Evolutionary conservation across 345 rosid species (phyloP).

Genomic region (Conringia planisiliqua): DNA sequence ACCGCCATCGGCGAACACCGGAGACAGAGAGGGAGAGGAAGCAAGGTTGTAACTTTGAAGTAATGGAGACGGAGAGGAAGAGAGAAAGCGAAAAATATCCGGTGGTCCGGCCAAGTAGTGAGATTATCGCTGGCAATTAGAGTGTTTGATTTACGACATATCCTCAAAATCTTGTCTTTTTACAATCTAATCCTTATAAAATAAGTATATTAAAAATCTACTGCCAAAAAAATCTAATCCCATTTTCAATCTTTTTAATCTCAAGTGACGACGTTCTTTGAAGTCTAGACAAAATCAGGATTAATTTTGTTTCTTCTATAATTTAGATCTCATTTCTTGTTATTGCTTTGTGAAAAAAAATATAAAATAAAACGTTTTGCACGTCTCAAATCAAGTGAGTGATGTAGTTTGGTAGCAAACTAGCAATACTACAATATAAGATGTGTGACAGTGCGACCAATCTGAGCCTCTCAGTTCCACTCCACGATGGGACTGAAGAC

Average conservation of each 20-base stretch:
- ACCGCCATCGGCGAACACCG: conserved; percentile 53
- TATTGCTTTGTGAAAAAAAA: not conserved
- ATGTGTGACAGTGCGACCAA: not conserved
- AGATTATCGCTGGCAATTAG: not conserved
- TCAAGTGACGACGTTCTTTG: not conserved
- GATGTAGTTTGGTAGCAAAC: conserved; percentile 13
- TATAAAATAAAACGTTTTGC: conserved; percentile 4
- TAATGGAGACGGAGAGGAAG: not conserved
- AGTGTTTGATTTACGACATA: conserved; percentile 1
- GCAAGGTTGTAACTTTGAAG: not conserved
- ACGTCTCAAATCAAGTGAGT: not conserved
- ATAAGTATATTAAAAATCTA: not conserved
- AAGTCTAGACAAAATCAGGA: not conserved
- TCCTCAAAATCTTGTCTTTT: not conserved
- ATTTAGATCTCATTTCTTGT: not conserved
- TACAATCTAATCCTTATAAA: not conserved
- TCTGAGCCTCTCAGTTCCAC: not conserved
- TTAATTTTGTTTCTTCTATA: not conserved
- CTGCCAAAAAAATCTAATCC: not conserved
- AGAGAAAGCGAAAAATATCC: not conserved
- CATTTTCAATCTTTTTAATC: not conserved
- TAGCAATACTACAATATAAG: not conserved
- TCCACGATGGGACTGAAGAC: not conserved
- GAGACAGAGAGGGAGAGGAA: not conserved
- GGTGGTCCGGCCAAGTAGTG: conserved; percentile 25